Base-by-base conservation (phyloP, 495 filamentous ascomycete genomes). In the Aspergillus hancockii region DNA sequence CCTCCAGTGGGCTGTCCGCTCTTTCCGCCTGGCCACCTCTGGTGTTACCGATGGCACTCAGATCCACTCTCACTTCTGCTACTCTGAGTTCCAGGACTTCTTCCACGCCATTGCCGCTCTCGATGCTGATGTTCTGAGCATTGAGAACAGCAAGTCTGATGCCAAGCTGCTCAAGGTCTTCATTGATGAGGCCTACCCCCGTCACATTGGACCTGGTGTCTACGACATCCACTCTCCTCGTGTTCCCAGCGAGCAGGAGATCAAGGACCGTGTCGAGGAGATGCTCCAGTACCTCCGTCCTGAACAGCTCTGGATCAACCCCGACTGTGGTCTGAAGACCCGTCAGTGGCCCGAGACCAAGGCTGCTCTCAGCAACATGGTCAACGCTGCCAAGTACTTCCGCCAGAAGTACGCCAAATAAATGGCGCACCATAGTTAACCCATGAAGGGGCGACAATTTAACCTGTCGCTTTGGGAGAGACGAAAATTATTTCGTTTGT, bases 11-110 rank as follows among this genome's bases (percentile, higher is more conserved):
- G 95, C 94, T 55, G 95, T 98, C 70, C 85, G 93, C 77, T 89
- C 92, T 68, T 98, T 98, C 91, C 90, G 88, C 72, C 91, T 98
- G 63, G 85, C 94, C 58, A 93, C 91, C 67, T 84, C 91, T 53
- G 93, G 90, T 71, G 94, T 98, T 54, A 73, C 89, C 70, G 91
- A 98, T 73, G 89, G 86, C 55, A 98, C 95, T 64, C 94, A 98
- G 83, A 96, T 98, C 78, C 94, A 98, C 86, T 97, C 92, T 52
- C 94, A 98, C 83, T 98, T 98, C 92, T 98, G 94, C 79, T 98
- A 98, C 88, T 97, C 92, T 47, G 94, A 98, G 83, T 98, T 98
- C 90, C 94, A 98, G 81, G 94, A 98, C 84, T 98, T 98, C 86
- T 98, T 98, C 90, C 90, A 98, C 75, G 93, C 94, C 78, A 98